Conservation (phyloP, 768 basidiomycete genomes). For the Phallus indusiatus region DNA sequence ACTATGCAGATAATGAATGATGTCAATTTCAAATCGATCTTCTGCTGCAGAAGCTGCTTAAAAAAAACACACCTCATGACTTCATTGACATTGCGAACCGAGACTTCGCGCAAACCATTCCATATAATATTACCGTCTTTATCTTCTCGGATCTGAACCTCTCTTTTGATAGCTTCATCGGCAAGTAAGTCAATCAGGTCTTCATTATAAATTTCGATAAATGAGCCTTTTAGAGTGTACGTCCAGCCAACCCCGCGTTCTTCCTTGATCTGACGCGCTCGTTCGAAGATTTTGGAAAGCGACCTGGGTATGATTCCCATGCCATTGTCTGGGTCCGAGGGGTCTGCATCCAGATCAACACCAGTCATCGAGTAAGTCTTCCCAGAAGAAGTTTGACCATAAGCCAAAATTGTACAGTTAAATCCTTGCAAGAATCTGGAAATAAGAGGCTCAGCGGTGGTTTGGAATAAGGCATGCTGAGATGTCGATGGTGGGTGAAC, state of each 20-base stretch:
- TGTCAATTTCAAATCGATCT: constrained; percentile 6
- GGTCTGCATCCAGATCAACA: constrained; percentile 80
- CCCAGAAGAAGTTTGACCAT: constrained; percentile 94
- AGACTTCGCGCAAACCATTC: constrained; percentile 89
- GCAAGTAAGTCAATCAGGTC: constrained; percentile 91
- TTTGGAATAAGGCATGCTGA: constrained; percentile 79
- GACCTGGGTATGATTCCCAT: constrained; percentile 97
- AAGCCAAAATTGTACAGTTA: constrained; percentile 96
- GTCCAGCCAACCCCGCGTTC: constrained; percentile 70
- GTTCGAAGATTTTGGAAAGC: constrained; percentile 77
- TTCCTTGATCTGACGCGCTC: constrained; percentile 66
- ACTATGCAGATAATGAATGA: constrained; percentile 29
- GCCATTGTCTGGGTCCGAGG: constrained; percentile 67
- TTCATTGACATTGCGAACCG: constrained; percentile 72
- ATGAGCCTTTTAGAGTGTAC: constrained; percentile 77
- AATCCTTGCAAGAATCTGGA: constrained; percentile 87
- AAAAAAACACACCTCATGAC: constrained; percentile 76
- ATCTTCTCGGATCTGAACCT: constrained; percentile 94
- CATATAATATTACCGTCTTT: constrained; percentile 96
- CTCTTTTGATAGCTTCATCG: constrained; percentile 36
- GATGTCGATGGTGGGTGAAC: constrained; percentile 81
- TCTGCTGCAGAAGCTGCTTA: neutral
- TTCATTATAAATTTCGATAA: constrained; percentile 98
- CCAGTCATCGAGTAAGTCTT: constrained; percentile 99
- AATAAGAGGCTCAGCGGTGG: constrained; percentile 77